Evolutionary conservation across 2,329 filamentous ascomycete species (phyloP), one percentile per base, ranked within the genome.

Genomic region (Hymenoscyphus fructigenus): DNA sequence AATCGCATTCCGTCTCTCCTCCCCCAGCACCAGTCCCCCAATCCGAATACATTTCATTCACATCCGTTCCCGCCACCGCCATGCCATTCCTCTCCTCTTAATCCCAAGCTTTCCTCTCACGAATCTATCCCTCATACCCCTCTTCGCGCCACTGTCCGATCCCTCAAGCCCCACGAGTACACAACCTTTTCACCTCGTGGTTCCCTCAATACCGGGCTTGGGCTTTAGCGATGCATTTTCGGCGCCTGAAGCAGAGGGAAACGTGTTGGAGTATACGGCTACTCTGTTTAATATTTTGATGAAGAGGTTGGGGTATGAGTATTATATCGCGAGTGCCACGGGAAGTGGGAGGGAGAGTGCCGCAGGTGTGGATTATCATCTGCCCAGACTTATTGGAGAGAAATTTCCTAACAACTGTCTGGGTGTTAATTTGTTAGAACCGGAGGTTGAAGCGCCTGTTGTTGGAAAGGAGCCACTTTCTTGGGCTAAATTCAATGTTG

Each of bases 21-120:
- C 15, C 7, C 44, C 44, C 7, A 58, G 36, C 55, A 28, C 55
- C 26, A 50, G 23, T 26, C 68, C 78, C 4, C 76, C 79, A 2
- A 73, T 87, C 0, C 80, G 88, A 38, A 74, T 90, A 62, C 88
- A 91, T 72, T 90, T 90, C 73, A 80, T 91, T 57, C 88, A 91
- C 74, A 79, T 82, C 65, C 80, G 76, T 17, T 89, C 87, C 4
- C 74, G 79, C 26, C 79, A 83, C 57, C 67, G 76, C 17, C 79
- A 83, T 65, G 86, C 87, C 5, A 78, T 90, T 28, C 88, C 89
- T 0, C 77, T 91, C 29, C 80, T 91, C 23, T 78, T 91, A 62
- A 81, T 88, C 69, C 88, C 89, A 59, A 84, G 85, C 2, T 91
- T 89, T 72, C 88, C 88, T 1, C 82, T 88, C 53, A 85, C 86